Base-by-base conservation (phyloP, 208 protist species). In the Tritrichomonas foetus region DNA sequence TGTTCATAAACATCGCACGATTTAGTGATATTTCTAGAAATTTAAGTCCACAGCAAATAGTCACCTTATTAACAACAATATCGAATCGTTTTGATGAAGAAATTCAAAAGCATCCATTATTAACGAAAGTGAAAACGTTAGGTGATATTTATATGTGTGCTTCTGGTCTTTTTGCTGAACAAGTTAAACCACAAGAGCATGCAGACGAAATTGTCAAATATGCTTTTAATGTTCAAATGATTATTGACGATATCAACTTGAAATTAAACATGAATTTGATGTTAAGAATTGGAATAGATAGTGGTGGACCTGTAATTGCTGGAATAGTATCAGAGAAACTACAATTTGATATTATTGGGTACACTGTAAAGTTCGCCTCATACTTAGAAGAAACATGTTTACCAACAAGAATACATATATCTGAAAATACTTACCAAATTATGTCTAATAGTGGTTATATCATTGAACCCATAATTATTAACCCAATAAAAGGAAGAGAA, bases 91-190 rank as follows among this genome's bases (percentile, higher is more conserved):
- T 57, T 30, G 78, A 53, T n/a, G 44, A 33, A 22, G 20, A 16
- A 39, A 1, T 89, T 0, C 0, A 22, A 2, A 57, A 89, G 0
- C 57, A 39, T n/a, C 53, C 9, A 33, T 55, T 36, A 30, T 16
- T 89, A 2, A 89, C 78, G 8, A 89, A 89, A 57, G 57, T 89
- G 0, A 89, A 89, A 61, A 20, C 57, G 0, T 57, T 89, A 8
- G 78, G 78, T 39, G 78, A 89, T 39, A 57, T 33, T 39, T 89
- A 57, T 39, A 89, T 89, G 78, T 41, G 27, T 39, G 78, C 78
- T 89, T 41, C 27, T 39, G 78, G 78, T 5, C 20, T 89, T 0
- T 89, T 89, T 50, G 8, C 53, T 39, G 20, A 53, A 22, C 3
- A 53, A 9, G 41, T n/a, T 22, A n/a, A 53, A 13, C 36, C 36